A percentile compares a stretch with the other conserved stretches of the same genome.
phyloP scores from a whole-genome alignment of 2,329 filamentous ascomycete species.

The Paraphoma chrysanthemicola region DNA sequence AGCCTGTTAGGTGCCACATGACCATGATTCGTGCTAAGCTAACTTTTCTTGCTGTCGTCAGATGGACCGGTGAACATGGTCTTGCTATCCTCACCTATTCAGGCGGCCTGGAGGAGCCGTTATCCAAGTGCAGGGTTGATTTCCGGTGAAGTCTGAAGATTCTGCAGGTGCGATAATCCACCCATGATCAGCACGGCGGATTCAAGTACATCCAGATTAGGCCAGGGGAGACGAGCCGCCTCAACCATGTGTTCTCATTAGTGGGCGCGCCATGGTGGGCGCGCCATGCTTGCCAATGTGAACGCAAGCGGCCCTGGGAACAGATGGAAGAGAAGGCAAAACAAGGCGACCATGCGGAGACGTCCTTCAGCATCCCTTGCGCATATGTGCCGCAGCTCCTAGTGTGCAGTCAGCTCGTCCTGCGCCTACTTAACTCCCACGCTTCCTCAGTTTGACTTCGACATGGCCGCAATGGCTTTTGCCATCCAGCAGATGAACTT shows the following conservation, averaged over 20 bases:
- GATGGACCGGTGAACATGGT: constrained; percentile 1
- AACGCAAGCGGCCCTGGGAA: constrained; percentile 10
- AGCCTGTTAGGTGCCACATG: constrained; percentile 2
- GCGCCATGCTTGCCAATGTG: constrained; percentile 19
- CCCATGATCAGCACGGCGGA: not conserved
- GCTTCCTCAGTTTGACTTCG: constrained; percentile 13
- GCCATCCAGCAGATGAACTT: constrained; percentile 5
- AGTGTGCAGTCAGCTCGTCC: constrained; percentile 18
- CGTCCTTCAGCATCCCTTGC: constrained; percentile 14
- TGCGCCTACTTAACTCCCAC: constrained; percentile 28
- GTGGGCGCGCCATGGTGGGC: not conserved
- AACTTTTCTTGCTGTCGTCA: not conserved
- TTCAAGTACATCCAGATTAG: not conserved
- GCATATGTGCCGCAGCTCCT: constrained; percentile 3
- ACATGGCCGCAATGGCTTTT: not conserved
- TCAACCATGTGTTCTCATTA: constrained; percentile 3
- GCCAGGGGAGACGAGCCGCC: not conserved
- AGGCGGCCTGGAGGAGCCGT: not conserved
- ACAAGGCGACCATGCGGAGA: constrained; percentile 20
- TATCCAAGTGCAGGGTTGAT: not conserved
- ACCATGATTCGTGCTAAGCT: not conserved
- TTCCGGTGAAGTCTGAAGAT: constrained; percentile 3
- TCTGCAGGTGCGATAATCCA: not conserved
- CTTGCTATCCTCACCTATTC: not conserved
- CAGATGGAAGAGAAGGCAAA: constrained; percentile 19